phyloP scores from a whole-genome alignment of 768 basidiomycete species.

The Lanmaoa pseudosensibilis region DNA sequence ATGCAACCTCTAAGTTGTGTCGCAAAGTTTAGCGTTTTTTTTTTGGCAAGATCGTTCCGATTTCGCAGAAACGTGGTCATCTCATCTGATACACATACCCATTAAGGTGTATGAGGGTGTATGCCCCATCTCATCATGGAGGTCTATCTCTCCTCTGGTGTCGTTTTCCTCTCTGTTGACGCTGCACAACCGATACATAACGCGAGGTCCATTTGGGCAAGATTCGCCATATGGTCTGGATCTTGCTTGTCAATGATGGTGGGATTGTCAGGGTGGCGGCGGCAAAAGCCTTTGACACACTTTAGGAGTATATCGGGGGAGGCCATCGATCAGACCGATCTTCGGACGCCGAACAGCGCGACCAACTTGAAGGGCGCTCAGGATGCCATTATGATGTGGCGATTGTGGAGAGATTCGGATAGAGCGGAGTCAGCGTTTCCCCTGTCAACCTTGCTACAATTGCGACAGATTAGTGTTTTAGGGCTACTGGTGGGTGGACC shows the following conservation, averaged over 20 bases:
- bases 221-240: slow-evolving; percentile 81
- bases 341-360: too few relatives aligned
- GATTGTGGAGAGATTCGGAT: too few relatives aligned
- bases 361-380: too few relatives aligned
- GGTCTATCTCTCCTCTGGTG: slow-evolving; percentile 24
- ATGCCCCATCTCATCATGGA: slow-evolving; percentile 70
- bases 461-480: too few relatives aligned
- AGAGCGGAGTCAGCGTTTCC: too few relatives aligned
- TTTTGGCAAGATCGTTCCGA: slow-evolving; percentile 89
- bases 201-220: slow-evolving; percentile 85
- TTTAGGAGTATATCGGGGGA: slow-evolving; percentile 89
- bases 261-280: slow-evolving; percentile 87
- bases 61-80: slow-evolving; percentile 64
- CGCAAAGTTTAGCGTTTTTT: too few relatives aligned
- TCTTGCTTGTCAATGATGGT: slow-evolving; percentile 85
- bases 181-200: slow-evolving; percentile 69
- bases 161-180: slow-evolving; percentile 3
- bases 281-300: slow-evolving; percentile 81
- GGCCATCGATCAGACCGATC: slow-evolving; percentile 85
- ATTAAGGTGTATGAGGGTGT: slow-evolving; percentile 72
- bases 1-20: slow-evolving; percentile 85
- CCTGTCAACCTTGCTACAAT: too few relatives aligned
- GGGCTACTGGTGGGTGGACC: too few relatives aligned
- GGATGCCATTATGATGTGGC: too few relatives aligned
- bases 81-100: slow-evolving; percentile 47